Evolutionary conservation across 495 filamentous ascomycete species (phyloP).

Genomic region (Penicillium simplicissimum): DNA sequence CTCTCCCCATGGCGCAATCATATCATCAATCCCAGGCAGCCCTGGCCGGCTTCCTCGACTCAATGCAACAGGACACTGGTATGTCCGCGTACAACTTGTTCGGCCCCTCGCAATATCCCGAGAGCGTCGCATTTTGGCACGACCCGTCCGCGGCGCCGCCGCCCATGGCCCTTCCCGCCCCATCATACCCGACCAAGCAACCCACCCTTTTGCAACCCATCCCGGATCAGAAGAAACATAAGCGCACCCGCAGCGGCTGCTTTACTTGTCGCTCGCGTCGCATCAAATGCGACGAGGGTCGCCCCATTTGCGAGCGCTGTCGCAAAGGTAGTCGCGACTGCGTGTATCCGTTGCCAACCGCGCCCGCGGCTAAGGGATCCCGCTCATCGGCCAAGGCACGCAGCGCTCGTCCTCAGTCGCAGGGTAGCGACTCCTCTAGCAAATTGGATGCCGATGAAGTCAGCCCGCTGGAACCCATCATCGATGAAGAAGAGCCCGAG

Average conservation of each 20-base stretch:
- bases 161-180: slow-evolving; percentile 23
- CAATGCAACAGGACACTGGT: slow-evolving; percentile 30
- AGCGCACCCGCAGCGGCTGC: slow-evolving; percentile 90
- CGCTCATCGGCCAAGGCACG: slow-evolving; percentile 47
- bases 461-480: slow-evolving; percentile 58
- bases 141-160: slow-evolving; percentile 31
- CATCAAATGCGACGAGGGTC: slow-evolving; percentile 91
- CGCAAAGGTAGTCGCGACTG: slow-evolving; percentile 84
- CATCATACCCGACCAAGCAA: slow-evolving; percentile 35
- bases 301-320: slow-evolving; percentile 86
- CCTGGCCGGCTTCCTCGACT: slow-evolving; percentile 34
- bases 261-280: slow-evolving; percentile 88
- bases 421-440: slow-evolving; percentile 51
- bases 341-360: slow-evolving; percentile 71
- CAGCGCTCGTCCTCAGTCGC: slow-evolving; percentile 45
- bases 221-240: slow-evolving; percentile 84
- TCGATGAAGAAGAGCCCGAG: slow-evolving; percentile 57
- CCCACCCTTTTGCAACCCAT: slow-evolving; percentile 33
- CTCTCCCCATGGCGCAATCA: slow-evolving; percentile 36
- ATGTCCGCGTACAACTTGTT: slow-evolving; percentile 42
- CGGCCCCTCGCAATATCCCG: slow-evolving; percentile 40
- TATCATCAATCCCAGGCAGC: slow-evolving; percentile 38
- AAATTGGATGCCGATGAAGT: slow-evolving; percentile 47
- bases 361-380: slow-evolving; percentile 37
- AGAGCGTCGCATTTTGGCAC: slow-evolving; percentile 48